These are phyloP conservation scores for Holtermanniella nyarrowii DNA, from an alignment of 768 basidiomycete species.

Conservation along the genomic window DNA sequence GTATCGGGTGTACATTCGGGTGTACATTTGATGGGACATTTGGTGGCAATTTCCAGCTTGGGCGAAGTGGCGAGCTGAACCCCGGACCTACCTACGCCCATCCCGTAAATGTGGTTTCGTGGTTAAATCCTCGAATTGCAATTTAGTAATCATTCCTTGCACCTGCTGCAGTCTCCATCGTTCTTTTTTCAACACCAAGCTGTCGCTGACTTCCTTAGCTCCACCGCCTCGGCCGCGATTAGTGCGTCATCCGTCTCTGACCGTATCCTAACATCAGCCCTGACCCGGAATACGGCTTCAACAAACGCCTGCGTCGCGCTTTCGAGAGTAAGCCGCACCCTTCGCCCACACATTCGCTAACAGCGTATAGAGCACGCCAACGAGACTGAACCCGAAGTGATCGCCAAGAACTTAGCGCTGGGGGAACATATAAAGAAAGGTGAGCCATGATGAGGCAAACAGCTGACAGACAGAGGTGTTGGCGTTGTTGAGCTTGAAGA, in stretches of 20 bases:
- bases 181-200: too few relatives aligned
- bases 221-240: constrained; percentile 35
- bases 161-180: too few relatives aligned
- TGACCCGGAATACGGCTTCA: constrained; percentile 38
- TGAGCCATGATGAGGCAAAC: background rate
- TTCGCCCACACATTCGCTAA: constrained; percentile 1
- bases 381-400: constrained; percentile 26
- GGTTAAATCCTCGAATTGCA: too few relatives aligned
- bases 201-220: constrained; percentile 11
- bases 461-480: constrained; percentile 28
- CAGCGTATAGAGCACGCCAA: constrained; percentile 31
- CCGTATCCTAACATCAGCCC: constrained; percentile 17
- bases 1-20: too few relatives aligned
- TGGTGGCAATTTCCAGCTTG: too few relatives aligned
- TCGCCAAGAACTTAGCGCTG: constrained; percentile 35
- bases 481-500: constrained; percentile 39
- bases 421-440: constrained; percentile 41
- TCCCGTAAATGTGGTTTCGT: background rate
- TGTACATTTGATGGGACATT: too few relatives aligned
- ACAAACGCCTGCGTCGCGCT: constrained; percentile 34
- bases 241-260: constrained; percentile 16
- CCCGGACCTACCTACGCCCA: too few relatives aligned
- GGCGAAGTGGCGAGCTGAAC: too few relatives aligned
- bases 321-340: constrained; percentile 32
- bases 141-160: too few relatives aligned